These are phyloP conservation scores for Coemansia sp. DNA, from an alignment of 371 early-diverging fungal species.

Conservation along the genomic window DNA sequence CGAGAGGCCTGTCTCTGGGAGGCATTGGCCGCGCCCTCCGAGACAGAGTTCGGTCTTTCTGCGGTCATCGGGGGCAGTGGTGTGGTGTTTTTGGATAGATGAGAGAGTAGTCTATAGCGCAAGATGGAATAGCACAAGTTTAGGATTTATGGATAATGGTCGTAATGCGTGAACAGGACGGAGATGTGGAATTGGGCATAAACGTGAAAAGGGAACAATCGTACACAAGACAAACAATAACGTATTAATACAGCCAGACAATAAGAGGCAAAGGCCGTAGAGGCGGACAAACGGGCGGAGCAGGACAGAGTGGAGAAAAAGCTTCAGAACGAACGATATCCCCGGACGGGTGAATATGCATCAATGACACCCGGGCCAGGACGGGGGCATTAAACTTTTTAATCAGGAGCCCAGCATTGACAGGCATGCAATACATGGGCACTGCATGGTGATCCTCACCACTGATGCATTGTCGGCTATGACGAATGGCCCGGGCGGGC, in stretches of 20 bases:
- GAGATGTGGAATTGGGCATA: neutral
- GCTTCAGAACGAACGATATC: neutral
- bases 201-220: neutral
- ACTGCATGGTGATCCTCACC: slow-evolving; percentile 19
- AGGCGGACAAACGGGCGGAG: neutral
- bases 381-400: slow-evolving; percentile 13
- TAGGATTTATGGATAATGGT: neutral
- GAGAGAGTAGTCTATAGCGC: neutral
- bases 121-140: neutral
- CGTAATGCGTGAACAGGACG: neutral
- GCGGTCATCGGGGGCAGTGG: neutral
- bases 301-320: neutral
- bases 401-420: slow-evolving; percentile 4
- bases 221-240: neutral
- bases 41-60: neutral
- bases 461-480: slow-evolving; percentile 13
- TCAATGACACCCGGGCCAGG: neutral
- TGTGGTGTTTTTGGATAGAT: neutral
- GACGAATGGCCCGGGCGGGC: neutral
- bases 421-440: slow-evolving; percentile 8
- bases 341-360: neutral
- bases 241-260: neutral
- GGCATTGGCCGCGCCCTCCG: neutral
- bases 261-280: neutral
- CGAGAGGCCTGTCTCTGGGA: neutral